Evolutionary conservation across 345 rosid species (phyloP), one percentile per base, ranked within the genome.

Genomic region (Citrus glauca): DNA sequence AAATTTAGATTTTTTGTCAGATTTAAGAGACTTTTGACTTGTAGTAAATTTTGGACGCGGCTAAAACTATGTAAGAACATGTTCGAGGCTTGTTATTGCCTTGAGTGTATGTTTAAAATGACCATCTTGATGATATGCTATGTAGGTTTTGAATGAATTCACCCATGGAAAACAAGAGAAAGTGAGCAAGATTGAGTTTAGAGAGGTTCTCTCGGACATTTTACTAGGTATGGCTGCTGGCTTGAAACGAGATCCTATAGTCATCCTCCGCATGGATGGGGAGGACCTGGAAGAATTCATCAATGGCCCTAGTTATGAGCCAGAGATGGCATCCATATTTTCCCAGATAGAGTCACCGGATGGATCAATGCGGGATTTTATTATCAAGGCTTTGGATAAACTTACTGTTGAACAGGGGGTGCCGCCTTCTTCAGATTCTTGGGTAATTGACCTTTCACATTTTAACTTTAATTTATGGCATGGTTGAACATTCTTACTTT

Each of bases 211-310:
- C 69, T 91, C 97, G 4, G 99, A 96, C 81, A 88, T 94, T 42
- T 80, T 97, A 77, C 77, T 97, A 78, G 99, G 98, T 38, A 93
- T 97, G 99, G 99, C 99, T 22, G 91, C 94, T 33, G 98, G 99
- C 70, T 84, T 94, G 87, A 93, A 97, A 84, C 89, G 99, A 66
- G 99, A 97, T 80, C 98, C 98, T 35, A 87, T 97, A 50, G 92
- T 93, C 64, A 94, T 97, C 80, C 97, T 94, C 63, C 95, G 98
- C 61, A 94, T 97, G 59, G 97, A 97, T 71, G 98, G 99, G 61
- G 98, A 94, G 84, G 99, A 97, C 86, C 94, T 97, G 9, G 66
- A 66, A 8, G 99, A 94, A 86, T 94, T 97, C 85, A 81, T 94
- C 73, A 79, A 86, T 27, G 85, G 93, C 50, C 87, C 94, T 6